A percentile compares a stretch with the other conserved stretches of the same genome.
phyloP scores from a whole-genome alignment of 441 rosid genomes.

The Gossypium schwendimanii region DNA sequence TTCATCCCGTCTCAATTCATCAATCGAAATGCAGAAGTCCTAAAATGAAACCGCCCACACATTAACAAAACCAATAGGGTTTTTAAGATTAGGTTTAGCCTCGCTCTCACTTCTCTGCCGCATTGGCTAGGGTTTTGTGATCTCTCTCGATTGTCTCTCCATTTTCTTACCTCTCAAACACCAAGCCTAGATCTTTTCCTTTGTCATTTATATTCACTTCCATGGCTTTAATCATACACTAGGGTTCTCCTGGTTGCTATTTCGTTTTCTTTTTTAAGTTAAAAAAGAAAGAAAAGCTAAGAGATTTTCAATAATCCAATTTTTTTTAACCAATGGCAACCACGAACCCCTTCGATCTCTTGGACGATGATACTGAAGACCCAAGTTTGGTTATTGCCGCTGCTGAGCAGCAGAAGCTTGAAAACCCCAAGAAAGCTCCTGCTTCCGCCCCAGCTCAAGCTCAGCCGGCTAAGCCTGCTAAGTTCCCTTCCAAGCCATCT shows the following conservation, averaged over 20 bases:
- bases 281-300: background rate
- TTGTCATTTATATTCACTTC: background rate
- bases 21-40: background rate
- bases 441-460: slow-evolving; percentile 34
- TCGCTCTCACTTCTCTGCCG: slow-evolving; percentile 31
- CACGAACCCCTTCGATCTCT: slow-evolving; percentile 70
- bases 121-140: slow-evolving; percentile 41
- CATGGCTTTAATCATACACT: slow-evolving; percentile 32
- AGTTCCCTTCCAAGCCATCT: slow-evolving; percentile 57
- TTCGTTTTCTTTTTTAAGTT: slow-evolving; percentile 10
- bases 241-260: slow-evolving; percentile 28
- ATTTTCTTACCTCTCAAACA: background rate
- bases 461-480: slow-evolving; percentile 49
- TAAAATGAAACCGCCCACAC: slow-evolving; percentile 16
- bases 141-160: background rate
- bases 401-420: slow-evolving; percentile 40
- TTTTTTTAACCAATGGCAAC: slow-evolving; percentile 49
- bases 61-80: slow-evolving; percentile 27
- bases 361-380: slow-evolving; percentile 76
- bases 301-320: background rate
- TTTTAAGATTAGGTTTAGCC: slow-evolving; percentile 29
- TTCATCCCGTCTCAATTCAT: background rate
- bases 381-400: slow-evolving; percentile 45
- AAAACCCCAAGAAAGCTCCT: slow-evolving; percentile 51
- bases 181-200: slow-evolving; percentile 12